Evolutionary conservation across 805 yeast species (phyloP), one percentile per base, ranked within the genome.

Genomic region (Saccharomycopsis amapae): DNA sequence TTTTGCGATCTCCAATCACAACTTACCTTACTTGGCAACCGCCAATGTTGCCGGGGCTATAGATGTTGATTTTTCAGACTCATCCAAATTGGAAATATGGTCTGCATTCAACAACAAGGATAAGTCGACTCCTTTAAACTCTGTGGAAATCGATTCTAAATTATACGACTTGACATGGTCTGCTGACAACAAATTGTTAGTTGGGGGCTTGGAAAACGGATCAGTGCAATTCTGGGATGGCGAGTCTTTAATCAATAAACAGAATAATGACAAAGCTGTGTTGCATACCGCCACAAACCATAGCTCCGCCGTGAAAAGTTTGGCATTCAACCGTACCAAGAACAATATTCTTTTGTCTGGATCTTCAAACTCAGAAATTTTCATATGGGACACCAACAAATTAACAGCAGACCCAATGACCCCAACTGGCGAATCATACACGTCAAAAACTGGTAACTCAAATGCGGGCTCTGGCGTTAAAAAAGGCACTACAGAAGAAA

Each of bases 1-100:
- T n/a, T 87, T 93, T 67, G 95, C 97, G 37, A 90, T 97, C 97
- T 85, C 96, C 38, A 76, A 80, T 53, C 85, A 78, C 55, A 62
- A 63, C 44, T 65, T 79, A 51, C 97, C 97, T 15, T 64, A 76
- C 44, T 61, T 93, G 54, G 97, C 88, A 19, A 78, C 96, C 1
- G 98, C 96, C 19, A 84, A 96, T 0, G 84, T 86, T n/a, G 89
- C 97, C 0, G 97, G 97, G 5, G 94, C 96, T 12, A 83, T 93
- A 56, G 96, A 87, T 61, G 85, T 84, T 36, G 79, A 82, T 60
- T 89, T 89, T 63, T 79, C 89, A 34, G 78, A 93, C 18, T 72
- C 79, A 24, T 79, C 96, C 1, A 64, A 74, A n/a, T 66, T 93
- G 48, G 89, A 87, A 56, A 69, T 93, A 50, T 83, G 94, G 85